Percentiles rank a stretch among this genome's conserved stretches.
Evolutionary conservation across 805 yeast species (phyloP).

Genomic region (Candida fluviatilis): DNA sequence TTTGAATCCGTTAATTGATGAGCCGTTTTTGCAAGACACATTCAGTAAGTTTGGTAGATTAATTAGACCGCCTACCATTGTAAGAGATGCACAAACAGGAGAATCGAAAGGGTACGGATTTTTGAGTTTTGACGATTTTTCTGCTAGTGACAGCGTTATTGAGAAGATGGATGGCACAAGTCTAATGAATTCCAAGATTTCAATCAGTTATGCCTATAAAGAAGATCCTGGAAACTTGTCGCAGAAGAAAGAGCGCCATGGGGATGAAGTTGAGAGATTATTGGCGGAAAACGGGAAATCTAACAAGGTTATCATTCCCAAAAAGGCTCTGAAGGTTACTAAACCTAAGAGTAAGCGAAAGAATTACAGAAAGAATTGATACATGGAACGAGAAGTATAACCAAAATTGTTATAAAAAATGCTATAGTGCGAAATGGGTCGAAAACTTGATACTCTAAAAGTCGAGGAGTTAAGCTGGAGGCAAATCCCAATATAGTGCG

Average conservation of each 20-base stretch:
- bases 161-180: conserved; percentile 62
- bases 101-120: conserved; percentile 63
- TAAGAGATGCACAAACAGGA: conserved; percentile 43
- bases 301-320: conserved; percentile 19
- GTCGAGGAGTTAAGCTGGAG: too few relatives aligned
- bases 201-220: conserved; percentile 69
- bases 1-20: conserved; percentile 64
- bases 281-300: conserved; percentile 61
- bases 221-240: conserved; percentile 37
- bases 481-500: too few relatives aligned
- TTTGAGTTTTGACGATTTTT: conserved; percentile 60
- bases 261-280: conserved; percentile 72
- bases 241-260: conserved; percentile 57
- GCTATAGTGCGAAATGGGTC: too few relatives aligned
- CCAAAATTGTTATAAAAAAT: not conserved
- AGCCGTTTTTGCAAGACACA: conserved; percentile 48
- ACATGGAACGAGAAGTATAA: not conserved
- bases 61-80: conserved; percentile 45
- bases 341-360: conserved; percentile 2
- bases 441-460: too few relatives aligned
- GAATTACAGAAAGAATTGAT: not conserved
- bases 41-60: conserved; percentile 69
- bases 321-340: conserved; percentile 1
- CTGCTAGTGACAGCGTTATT: conserved; percentile 68
- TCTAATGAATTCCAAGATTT: conserved; percentile 61